Conservation (phyloP, 345 rosid species). For the Durio zibethinus region DNA sequence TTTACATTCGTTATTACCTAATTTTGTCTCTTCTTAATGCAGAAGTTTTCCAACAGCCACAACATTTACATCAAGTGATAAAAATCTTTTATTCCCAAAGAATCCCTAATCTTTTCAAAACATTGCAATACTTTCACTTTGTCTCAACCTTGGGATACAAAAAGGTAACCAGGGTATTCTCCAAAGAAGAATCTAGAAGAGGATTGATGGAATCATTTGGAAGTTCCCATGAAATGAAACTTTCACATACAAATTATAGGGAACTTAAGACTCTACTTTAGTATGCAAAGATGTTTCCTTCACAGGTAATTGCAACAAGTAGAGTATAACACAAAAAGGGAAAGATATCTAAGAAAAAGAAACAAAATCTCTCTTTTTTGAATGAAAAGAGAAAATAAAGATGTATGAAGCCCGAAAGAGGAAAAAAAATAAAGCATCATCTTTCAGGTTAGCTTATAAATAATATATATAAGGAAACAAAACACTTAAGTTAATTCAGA, state of each 20-base stretch:
- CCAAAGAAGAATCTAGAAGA: neutral
- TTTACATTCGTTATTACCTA: neutral
- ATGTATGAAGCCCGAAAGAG: neutral
- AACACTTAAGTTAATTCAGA: conserved; percentile 1
- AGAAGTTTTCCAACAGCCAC: conserved; percentile 8
- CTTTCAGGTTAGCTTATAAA: conserved; percentile 1
- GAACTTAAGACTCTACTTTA: neutral
- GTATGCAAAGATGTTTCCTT: neutral
- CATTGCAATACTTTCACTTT: neutral
- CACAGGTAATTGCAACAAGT: neutral
- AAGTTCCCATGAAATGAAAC: neutral
- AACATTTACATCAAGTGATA: conserved; percentile 3
- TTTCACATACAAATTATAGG: neutral
- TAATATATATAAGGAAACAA: neutral
- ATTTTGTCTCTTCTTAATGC: conserved; percentile 7
- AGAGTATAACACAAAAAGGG: neutral
- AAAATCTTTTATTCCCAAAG: conserved; percentile 1
- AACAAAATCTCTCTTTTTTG: neutral
- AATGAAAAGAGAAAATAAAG: neutral
- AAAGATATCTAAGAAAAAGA: neutral
- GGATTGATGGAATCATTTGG: neutral
- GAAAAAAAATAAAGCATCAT: neutral
- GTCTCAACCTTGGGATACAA: neutral
- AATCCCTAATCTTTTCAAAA: neutral
- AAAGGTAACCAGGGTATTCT: neutral